phyloP scores from a whole-genome alignment of 1,284 basidiomycete species.

The Chondrostereum purpureum region DNA sequence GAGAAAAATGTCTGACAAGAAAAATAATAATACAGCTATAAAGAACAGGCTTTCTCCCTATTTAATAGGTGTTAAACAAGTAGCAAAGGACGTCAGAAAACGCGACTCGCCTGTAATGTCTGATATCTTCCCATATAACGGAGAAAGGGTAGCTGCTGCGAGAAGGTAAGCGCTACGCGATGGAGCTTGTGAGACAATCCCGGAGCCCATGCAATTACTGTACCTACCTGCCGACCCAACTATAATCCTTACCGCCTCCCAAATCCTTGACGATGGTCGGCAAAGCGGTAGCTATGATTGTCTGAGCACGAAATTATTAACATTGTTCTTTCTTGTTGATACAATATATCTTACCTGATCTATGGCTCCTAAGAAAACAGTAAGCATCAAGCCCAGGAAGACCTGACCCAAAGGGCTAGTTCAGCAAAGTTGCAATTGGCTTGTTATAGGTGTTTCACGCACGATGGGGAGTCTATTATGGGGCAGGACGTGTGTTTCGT shows the following conservation, averaged over 20 bases:
- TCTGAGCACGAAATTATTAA: too few species aligned
- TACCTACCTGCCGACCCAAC: slow-evolving; percentile 70
- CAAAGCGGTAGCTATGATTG: slow-evolving; percentile 74
- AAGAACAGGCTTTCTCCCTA: slow-evolving; percentile 71
- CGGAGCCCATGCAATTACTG: slow-evolving; percentile 17
- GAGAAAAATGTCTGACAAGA: slow-evolving; percentile 46
- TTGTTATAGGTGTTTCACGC: too few species aligned
- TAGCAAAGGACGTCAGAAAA: background rate
- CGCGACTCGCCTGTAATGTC: slow-evolving; percentile 19
- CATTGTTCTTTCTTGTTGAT: background rate
- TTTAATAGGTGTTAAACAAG: background rate
- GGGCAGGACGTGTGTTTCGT: slow-evolving; percentile 47
- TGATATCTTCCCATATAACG: slow-evolving; percentile 67
- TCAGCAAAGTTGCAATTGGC: too few species aligned
- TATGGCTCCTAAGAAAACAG: slow-evolving; percentile 50
- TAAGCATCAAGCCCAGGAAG: slow-evolving; percentile 48
- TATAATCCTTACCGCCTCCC: slow-evolving; percentile 62
- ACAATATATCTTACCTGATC: slow-evolving; percentile 40
- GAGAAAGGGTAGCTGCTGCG: slow-evolving; percentile 59
- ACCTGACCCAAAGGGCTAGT: too few species aligned
- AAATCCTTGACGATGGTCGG: slow-evolving; percentile 70
- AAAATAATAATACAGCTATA: slow-evolving; percentile 66
- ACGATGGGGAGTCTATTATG: slow-evolving; percentile 48
- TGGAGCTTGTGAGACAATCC: background rate
- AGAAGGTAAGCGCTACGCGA: slow-evolving; percentile 62